phyloP scores from a whole-genome alignment of 2,329 filamentous ascomycete genomes.

The Blastomyces emzantsi region DNA sequence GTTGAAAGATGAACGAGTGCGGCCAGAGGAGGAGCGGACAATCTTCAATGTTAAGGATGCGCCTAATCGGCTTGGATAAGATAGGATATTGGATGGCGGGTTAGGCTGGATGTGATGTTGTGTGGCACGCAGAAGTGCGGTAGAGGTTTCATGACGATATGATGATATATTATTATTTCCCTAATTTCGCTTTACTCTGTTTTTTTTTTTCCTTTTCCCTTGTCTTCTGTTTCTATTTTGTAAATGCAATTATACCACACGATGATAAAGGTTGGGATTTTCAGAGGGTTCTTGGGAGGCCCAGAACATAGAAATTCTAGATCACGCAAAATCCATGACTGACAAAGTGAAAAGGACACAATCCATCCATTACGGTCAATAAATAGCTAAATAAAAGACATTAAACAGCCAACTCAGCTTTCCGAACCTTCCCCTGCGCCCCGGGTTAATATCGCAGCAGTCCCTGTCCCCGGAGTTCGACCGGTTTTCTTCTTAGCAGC shows the following conservation, averaged over 20 bases:
- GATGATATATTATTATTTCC: constrained; percentile 15
- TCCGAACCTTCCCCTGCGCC: constrained; percentile 37
- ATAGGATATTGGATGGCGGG: not conserved
- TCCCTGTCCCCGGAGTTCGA: constrained; percentile 32
- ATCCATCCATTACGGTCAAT: not conserved
- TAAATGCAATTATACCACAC: constrained; percentile 1
- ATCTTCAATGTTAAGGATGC: constrained; percentile 71
- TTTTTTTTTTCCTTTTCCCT: not conserved
- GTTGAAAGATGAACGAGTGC: constrained; percentile 80
- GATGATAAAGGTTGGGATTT: not conserved
- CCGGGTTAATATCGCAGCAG: constrained; percentile 63
- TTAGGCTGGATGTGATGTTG: not conserved
- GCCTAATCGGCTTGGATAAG: constrained; percentile 65
- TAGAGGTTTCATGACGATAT: constrained; percentile 18
- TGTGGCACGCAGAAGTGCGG: not conserved
- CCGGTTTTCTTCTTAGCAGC: constrained; percentile 93
- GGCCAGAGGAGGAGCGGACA: constrained; percentile 49
- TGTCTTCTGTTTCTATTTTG: not conserved
- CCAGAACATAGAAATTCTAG: not conserved
- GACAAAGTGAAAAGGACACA: not conserved
- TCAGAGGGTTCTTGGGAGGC: not conserved
- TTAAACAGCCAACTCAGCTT: constrained; percentile 13
- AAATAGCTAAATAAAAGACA: not conserved
- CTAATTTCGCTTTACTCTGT: not conserved
- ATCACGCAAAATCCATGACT: not conserved